phyloP scores from a whole-genome alignment of 2,329 filamentous ascomycete species.

The Colletotrichum magnum region DNA sequence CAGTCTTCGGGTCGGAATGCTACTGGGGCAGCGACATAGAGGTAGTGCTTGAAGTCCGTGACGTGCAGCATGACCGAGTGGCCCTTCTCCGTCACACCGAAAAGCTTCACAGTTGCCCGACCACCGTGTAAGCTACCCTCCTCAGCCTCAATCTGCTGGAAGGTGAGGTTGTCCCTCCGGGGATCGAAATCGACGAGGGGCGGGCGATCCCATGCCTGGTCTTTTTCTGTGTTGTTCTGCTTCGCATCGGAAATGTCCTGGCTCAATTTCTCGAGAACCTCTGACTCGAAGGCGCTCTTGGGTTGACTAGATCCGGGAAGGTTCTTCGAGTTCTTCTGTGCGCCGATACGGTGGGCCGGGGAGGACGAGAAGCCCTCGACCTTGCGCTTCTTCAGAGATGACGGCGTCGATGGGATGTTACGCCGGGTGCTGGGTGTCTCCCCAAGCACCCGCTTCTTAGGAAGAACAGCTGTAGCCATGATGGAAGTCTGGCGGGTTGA shows the following conservation, averaged over 20 bases:
- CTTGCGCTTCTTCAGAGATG: constrained; percentile 84
- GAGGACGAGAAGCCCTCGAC: constrained; percentile 75
- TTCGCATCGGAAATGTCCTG: constrained; percentile 92
- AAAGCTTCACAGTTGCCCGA: constrained; percentile 86
- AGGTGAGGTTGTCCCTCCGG: constrained; percentile 79
- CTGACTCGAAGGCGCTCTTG: constrained; percentile 93
- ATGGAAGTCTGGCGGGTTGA: constrained; percentile 27
- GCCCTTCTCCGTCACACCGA: constrained; percentile 87
- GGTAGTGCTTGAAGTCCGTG: constrained; percentile 95
- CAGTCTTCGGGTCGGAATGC: constrained; percentile 86
- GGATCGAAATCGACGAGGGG: constrained; percentile 67
- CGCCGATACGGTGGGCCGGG: constrained; percentile 71
- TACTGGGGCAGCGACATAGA: constrained; percentile 91
- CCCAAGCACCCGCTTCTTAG: constrained; percentile 81
- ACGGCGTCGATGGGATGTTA: constrained; percentile 71
- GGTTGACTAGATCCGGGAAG: constrained; percentile 81
- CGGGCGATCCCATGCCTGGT: constrained; percentile 88
- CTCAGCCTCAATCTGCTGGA: constrained; percentile 96
- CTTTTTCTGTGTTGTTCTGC: constrained; percentile 89
- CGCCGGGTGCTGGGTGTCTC: constrained; percentile 76
- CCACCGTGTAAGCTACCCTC: constrained; percentile 87
- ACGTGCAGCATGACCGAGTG: constrained; percentile 97
- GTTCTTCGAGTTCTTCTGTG: constrained; percentile 73
- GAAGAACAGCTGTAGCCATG: constrained; percentile 68
- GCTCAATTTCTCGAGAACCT: constrained; percentile 94